Conservation (phyloP, 441 rosid species). For the Aleurites moluccanus region DNA sequence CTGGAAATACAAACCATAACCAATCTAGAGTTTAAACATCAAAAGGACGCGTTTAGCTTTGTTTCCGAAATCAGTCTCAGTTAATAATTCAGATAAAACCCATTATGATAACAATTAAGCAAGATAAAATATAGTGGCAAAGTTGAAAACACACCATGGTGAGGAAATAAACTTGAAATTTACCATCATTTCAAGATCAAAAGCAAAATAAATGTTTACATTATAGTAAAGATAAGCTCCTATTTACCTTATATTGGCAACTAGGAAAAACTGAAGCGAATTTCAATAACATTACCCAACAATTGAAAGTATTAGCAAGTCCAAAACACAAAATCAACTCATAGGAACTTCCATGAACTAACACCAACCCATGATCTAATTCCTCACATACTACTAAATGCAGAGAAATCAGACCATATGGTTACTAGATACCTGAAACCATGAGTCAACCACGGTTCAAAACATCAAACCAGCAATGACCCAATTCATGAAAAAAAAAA, state of each 20-base stretch:
- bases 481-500: background rate
- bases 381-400: background rate
- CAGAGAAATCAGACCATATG: background rate
- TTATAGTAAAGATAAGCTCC: background rate
- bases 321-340: background rate
- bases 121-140: background rate
- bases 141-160: background rate
- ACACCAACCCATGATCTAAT: too few relatives aligned
- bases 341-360: background rate
- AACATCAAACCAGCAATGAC: background rate
- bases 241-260: background rate
- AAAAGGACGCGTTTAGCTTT: background rate
- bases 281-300: too few relatives aligned
- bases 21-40: background rate
- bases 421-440: background rate
- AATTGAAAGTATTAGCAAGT: too few relatives aligned
- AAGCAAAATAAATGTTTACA: background rate
- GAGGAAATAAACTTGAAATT: background rate
- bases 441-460: background rate
- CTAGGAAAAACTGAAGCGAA: background rate
- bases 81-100: background rate
- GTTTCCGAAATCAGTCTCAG: background rate
- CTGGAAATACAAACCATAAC: background rate
- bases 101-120: background rate
- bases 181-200: background rate